These are phyloP conservation scores for Fragilaria crotonensis DNA, from an alignment of 108 stramenopile species.

Conservation along the genomic window DNA sequence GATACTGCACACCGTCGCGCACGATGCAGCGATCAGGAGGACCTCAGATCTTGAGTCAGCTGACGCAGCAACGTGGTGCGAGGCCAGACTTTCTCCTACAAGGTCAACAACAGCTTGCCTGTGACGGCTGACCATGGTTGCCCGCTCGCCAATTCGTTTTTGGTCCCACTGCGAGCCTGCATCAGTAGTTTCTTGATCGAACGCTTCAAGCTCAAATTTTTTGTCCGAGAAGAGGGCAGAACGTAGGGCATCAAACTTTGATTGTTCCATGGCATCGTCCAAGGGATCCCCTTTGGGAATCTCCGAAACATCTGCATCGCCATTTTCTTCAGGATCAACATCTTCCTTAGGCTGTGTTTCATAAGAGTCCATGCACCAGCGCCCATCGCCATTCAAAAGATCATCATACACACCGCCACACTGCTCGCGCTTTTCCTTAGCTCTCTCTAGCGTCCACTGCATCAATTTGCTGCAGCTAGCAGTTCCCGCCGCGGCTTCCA, in stretches of 20 bases:
- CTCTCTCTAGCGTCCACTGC: slow-evolving; percentile 37
- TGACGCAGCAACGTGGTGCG: neutral
- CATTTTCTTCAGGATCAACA: neutral
- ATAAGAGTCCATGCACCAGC: neutral
- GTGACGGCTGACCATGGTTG: slow-evolving; percentile 12
- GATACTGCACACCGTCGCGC: slow-evolving; percentile 56
- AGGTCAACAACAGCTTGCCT: slow-evolving; percentile 10
- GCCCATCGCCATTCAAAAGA: neutral
- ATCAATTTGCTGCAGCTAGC: slow-evolving; percentile 32
- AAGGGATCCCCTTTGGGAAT: neutral
- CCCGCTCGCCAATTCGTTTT: slow-evolving; percentile 9
- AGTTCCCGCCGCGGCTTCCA: slow-evolving; percentile 76
- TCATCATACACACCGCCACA: neutral
- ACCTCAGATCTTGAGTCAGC: neutral
- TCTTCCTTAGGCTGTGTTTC: slow-evolving; percentile 1
- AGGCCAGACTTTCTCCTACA: slow-evolving; percentile 5
- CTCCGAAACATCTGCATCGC: neutral
- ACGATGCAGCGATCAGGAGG: slow-evolving; percentile 46
- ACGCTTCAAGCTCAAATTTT: no score
- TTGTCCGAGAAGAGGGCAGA: no score
- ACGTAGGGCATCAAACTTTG: no score
- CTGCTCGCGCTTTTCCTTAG: neutral
- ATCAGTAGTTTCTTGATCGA: slow-evolving; percentile 52
- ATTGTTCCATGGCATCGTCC: neutral
- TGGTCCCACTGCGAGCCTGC: slow-evolving; percentile 13